These are phyloP conservation scores for Vitis cinerea DNA, from an alignment of 164 flowering plant species.

Conservation along the genomic window DNA sequence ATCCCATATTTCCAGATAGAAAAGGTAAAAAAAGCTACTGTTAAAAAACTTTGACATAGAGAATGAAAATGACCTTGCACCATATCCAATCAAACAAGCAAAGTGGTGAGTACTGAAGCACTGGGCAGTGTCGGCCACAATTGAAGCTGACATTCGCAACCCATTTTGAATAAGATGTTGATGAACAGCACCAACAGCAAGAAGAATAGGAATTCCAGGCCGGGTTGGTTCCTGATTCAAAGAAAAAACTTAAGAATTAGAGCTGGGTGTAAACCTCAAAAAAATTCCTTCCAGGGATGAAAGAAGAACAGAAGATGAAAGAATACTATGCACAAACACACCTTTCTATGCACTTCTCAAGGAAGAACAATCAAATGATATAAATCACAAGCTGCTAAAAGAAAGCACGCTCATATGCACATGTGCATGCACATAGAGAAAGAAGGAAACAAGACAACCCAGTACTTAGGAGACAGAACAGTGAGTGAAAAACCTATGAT, in stretches of 20 bases:
- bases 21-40: not conserved
- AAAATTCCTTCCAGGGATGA: no score
- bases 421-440: no score
- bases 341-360: no score
- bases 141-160: constrained; percentile 87
- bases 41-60: not conserved
- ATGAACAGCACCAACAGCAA: constrained; percentile 99
- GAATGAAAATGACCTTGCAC: constrained; percentile 74
- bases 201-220: constrained; percentile 95
- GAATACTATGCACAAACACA: no score
- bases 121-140: constrained; percentile 97
- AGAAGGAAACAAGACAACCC: not conserved
- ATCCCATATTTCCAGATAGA: no score
- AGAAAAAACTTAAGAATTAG: not conserved
- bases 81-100: constrained; percentile 99
- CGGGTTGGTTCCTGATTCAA: constrained; percentile 81
- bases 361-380: no score
- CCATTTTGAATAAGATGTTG: constrained; percentile 99
- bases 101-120: constrained; percentile 99
- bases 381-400: no score
- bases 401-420: no score
- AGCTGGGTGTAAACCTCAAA: no score
- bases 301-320: no score
- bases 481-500: no score
- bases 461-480: no score